A percentile compares a stretch with the other conserved stretches of the same genome.
phyloP scores from a whole-genome alignment of 805 yeast species.

The Candida patagonica region DNA sequence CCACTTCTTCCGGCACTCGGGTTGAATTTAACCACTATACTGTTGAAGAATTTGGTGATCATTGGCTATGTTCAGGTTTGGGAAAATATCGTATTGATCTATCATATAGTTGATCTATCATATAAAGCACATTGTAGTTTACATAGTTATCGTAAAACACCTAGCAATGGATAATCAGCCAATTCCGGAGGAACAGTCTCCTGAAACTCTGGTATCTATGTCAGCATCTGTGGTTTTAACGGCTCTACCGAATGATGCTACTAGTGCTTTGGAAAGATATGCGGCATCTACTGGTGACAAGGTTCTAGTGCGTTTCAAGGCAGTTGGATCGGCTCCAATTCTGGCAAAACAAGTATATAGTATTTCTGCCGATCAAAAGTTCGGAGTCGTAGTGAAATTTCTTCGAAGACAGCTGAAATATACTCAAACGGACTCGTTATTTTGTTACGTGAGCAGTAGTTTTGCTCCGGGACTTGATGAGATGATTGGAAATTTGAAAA shows the following conservation, averaged over 20 bases:
- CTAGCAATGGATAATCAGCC: too few relatives aligned
- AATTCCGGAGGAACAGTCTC: slow-evolving; percentile 24
- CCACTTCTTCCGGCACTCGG: slow-evolving; percentile 42
- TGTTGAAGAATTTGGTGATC: slow-evolving; percentile 86
- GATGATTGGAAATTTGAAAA: slow-evolving; percentile 23
- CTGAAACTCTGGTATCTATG: slow-evolving; percentile 21
- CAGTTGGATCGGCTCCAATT: slow-evolving; percentile 46
- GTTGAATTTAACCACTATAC: slow-evolving; percentile 66
- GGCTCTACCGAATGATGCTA: slow-evolving; percentile 24
- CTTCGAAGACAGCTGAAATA: slow-evolving; percentile 31
- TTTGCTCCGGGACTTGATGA: slow-evolving; percentile 34
- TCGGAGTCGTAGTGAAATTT: slow-evolving; percentile 37
- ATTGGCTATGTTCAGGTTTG: too few relatives aligned
- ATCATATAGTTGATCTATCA: too few relatives aligned
- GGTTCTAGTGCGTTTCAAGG: slow-evolving; percentile 39
- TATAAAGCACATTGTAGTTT: too few relatives aligned
- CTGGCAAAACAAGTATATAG: slow-evolving; percentile 38
- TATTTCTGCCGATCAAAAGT: slow-evolving; percentile 37
- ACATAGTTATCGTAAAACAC: too few relatives aligned
- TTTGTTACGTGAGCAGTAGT: slow-evolving; percentile 33
- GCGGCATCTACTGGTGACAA: slow-evolving; percentile 18
- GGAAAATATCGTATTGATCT: too few relatives aligned
- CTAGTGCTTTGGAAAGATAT: slow-evolving; percentile 21
- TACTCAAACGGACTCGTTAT: slow-evolving; percentile 23
- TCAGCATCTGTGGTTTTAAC: slow-evolving; percentile 27